phyloP scores from a whole-genome alignment of 2,329 filamentous ascomycete species.

The Bipolaris cookei region DNA sequence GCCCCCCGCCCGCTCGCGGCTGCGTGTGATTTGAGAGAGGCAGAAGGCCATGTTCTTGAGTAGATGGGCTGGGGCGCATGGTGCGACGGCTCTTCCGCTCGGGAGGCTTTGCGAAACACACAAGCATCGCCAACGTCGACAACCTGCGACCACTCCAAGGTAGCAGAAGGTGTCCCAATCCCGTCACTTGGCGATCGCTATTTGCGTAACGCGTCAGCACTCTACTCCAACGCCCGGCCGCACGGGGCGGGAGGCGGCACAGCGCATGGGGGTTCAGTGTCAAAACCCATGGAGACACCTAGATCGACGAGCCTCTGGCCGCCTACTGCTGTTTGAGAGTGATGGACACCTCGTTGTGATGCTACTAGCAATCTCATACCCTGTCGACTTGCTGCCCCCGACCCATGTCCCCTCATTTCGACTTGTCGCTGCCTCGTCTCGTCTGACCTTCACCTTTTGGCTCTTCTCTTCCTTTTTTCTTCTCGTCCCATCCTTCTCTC shows the following conservation, averaged over 20 bases:
- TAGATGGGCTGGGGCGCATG: constrained; percentile 17
- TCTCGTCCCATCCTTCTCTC: neutral
- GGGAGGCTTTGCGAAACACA: constrained; percentile 21
- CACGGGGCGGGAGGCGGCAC: constrained; percentile 12
- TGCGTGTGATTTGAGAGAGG: neutral
- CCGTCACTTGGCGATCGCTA: constrained; percentile 11
- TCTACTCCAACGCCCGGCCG: constrained; percentile 6
- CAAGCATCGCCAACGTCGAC: constrained; percentile 1
- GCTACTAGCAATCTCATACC: constrained; percentile 15
- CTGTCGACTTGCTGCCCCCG: constrained; percentile 8
- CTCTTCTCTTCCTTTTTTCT: constrained; percentile 1
- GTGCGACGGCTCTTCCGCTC: constrained; percentile 19
- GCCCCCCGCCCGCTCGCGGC: too few relatives aligned
- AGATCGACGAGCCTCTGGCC: constrained; percentile 15
- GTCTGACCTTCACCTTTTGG: neutral
- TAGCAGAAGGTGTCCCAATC: neutral
- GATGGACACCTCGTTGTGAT: constrained; percentile 7
- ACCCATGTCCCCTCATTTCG: constrained; percentile 3
- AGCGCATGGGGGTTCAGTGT: constrained; percentile 7
- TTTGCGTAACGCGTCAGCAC: constrained; percentile 16
- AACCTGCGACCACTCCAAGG: constrained; percentile 6
- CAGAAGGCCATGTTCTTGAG: neutral
- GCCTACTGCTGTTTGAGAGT: constrained; percentile 14
- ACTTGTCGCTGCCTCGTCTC: constrained; percentile 6
- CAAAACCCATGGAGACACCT: constrained; percentile 14